Evolutionary conservation across 257 asterid genomes (phyloP), one percentile per base, ranked within the genome.

Genomic region (Vinca minor): DNA sequence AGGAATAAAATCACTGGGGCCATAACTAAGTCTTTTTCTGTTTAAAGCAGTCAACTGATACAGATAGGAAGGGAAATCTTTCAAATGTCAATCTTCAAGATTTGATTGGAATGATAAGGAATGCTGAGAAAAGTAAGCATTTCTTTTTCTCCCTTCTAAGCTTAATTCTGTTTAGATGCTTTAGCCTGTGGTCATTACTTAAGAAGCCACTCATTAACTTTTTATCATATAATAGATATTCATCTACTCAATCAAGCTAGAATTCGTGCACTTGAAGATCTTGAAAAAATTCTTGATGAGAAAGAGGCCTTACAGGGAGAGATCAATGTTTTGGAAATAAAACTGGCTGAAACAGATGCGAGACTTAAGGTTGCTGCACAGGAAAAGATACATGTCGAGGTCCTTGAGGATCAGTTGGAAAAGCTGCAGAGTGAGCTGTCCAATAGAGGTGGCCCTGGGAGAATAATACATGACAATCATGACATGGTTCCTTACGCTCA

Each of bases 201-300:
- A 31, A 31, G 28, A 54, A 2, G 35, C 59, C 46, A 57, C n/a
- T 28, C 18, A 39, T 46, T 59, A 4, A 53, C 20, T 39, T 54
- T 45, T 39, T 55, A 47, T 53, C 17, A 26, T 36, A 45, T 57
- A n/a, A 41, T 59, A 92, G 98, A 92, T 80, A 74, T 89, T 68
- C 84, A 81, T 80, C 89, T 87, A 71, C 87, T 92, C 77, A 89
- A 92, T 78, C 78, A 81, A 67, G 96, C 95, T 68, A 96, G 97
- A 23, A 42, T 84, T 44, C 82, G 74, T 59, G 87, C 95, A 50
- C 86, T 87, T 42, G 87, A 80, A 72, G 96, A 89, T 69, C 94
- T 87, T 70, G 87, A 78, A 61, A 82, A 73, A 68, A 77, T 85
- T 79, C 68, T 78, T 67, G 69, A 68, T 13, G 96, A 92, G 70